Base-by-base conservation (phyloP, 345 rosid genomes). In the Pugionium cornutum region DNA sequence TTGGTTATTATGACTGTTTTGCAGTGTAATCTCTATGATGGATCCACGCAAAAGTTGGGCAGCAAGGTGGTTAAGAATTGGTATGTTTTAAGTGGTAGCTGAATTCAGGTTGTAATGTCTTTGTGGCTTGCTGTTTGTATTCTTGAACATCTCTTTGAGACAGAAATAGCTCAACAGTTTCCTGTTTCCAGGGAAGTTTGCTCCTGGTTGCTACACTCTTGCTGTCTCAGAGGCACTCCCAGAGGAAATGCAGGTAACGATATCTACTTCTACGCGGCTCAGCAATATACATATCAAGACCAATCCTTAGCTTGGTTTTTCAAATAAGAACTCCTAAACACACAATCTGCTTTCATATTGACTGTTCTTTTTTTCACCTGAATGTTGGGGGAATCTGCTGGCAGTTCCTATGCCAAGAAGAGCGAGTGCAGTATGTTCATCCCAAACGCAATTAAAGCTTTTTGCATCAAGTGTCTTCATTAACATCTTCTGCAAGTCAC, bases 21-120 rank as follows among this genome's bases (percentile, higher is more conserved):
- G 71, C 73, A 88, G 96, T 67, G 84, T 87, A 75, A 88, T 94
- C 68, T 84, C 99, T 61, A 85, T 94, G 65, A 90, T 90, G 96
- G 97, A 94, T 74, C 99, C 96, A 10, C 64, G 66, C 51, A 81
- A 91, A 78, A 88, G 92, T 56, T 94, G 95, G 99, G 95, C 92
- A 48, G 97, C 97, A 53, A 90, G 99, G 39, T 94, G 99, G 99
- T 67, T 90, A 70, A 79, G 96, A 77, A 90, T 88, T 49, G 95
- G 99, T 94, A 86, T 52, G 77, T 73, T 28, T 47, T 26, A 50
- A 58, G 6, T 0, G 10, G 7, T 48, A 34, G 45, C 57, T 18
- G 18, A 18, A 18, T 18, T 18, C 18, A 18, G 18, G 18, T 18
- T 18, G 18, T 18, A 18, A 18, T 18, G 37, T 63, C 39, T 63